Conservation (phyloP, 441 rosid genomes). For the Adansonia rubrostipa region DNA sequence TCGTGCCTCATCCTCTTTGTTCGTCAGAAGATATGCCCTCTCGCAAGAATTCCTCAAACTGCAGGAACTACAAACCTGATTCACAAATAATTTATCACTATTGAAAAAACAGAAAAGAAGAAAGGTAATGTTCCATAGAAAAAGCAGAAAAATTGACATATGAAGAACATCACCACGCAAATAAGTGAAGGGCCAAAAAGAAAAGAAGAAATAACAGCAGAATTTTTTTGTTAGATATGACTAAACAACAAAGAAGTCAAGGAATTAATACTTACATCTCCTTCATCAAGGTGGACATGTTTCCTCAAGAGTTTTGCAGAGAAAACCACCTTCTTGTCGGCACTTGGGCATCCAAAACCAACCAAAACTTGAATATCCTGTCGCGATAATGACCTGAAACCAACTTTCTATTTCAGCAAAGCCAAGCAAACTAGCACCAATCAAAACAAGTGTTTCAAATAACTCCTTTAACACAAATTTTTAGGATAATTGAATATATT, state of each 20-base stretch:
- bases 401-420: conserved; percentile 38
- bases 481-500: background rate
- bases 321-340: conserved; percentile 83
- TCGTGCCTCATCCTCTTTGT: conserved; percentile 97
- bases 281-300: conserved; percentile 93
- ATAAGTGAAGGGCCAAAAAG: background rate
- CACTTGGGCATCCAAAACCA: conserved; percentile 90
- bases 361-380: conserved; percentile 84
- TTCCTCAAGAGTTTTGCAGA: conserved; percentile 88
- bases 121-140: background rate
- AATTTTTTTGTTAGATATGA: background rate
- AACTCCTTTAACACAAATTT: background rate
- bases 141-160: background rate
- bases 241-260: conserved; percentile 14
- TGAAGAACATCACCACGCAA: background rate
- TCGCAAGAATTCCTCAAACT: conserved; percentile 86
- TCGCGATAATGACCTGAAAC: conserved; percentile 79
- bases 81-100: conserved; percentile 7
- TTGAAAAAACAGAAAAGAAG: background rate
- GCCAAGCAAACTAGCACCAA: conserved; percentile 19
- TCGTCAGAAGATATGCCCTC: conserved; percentile 75
- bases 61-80: conserved; percentile 96
- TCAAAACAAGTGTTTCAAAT: background rate
- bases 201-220: background rate
- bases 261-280: conserved; percentile 73